phyloP scores from a whole-genome alignment of 331 rosid genomes.

The Acacia pycnantha region DNA sequence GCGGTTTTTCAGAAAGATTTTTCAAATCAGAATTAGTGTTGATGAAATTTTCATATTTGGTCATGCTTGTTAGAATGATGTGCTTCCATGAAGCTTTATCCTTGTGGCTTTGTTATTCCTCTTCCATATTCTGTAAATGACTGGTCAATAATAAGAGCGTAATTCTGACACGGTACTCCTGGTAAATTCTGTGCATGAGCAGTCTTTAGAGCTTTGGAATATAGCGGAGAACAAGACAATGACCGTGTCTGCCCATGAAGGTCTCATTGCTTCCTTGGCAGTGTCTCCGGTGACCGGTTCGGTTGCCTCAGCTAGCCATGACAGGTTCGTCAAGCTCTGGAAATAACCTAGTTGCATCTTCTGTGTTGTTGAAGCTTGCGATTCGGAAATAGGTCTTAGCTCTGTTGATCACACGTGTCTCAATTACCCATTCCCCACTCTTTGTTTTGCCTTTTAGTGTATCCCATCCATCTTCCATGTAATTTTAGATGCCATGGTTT shows the following conservation, averaged over 20 bases:
- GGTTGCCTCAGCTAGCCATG: conserved; percentile 91
- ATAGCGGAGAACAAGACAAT: conserved; percentile 78
- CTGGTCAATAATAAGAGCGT: background rate
- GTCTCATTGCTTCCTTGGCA: conserved; percentile 74
- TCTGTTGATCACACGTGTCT: conserved; percentile 23
- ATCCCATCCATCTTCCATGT: conserved; percentile 17
- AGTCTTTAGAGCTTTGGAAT: conserved; percentile 96
- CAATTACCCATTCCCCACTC: background rate
- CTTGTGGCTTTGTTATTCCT: background rate
- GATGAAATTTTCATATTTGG: background rate
- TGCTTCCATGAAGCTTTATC: background rate
- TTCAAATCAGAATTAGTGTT: background rate
- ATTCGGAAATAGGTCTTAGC: conserved; percentile 19
- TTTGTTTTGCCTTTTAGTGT: background rate
- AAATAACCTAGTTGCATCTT: conserved; percentile 38
- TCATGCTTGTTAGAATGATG: background rate
- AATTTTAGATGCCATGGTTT: conserved; percentile 30
- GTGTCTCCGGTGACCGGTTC: conserved; percentile 70
- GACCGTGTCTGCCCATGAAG: conserved; percentile 81
- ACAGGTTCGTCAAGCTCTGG: conserved; percentile 86
- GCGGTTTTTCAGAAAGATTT: background rate
- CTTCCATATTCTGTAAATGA: background rate
- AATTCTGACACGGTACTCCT: background rate
- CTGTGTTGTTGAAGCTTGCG: conserved; percentile 21
- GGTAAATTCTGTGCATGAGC: conserved; percentile 25